Base-by-base conservation (phyloP, 192 early-diverging fungal genomes). In the Coemansia sp. region DNA sequence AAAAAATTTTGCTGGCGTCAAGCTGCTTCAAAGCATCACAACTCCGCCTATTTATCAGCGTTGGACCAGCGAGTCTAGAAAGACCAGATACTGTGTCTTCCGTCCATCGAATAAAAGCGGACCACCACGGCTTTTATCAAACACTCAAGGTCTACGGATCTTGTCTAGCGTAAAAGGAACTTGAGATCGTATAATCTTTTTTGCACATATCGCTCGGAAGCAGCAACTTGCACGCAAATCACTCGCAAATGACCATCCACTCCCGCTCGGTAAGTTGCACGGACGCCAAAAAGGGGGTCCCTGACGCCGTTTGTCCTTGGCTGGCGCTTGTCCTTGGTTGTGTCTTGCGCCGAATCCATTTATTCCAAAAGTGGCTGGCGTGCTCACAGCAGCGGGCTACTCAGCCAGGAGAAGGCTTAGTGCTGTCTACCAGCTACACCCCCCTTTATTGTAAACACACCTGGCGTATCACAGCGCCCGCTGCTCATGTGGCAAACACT, bases 211-310 rank as follows among this genome's bases (percentile, higher is more conserved):
- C 36, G 23, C 23, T 26, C 23, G 4, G 4, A 26, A 26, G 4
- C 23, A 26, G 23, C 1, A 26, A 26, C 23, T 26, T 4, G 4
- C 23, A 26, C 23, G 4, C 23, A 26, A 26, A 26, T 26, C 23
- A 26, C 4, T 4, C 23, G 23, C 23, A 26, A 26, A 64, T 64
- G 62, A 15, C 48, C 31, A 39, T 40, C 8, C 30, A 64, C 26
- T 43, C 53, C 15, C 62, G 62, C 39, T 53, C 57, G 44, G 64
- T 66, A 66, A 66, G 64, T 66, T 50, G 47, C 47, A 31, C 47
- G 12, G 47, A 50, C 47, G 16, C 31, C 9, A 26, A 26, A 26
- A 26, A 26, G 23, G 23, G 23, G 6, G 45, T n/a, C 45, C 45
- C 45, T 47, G 20, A 28, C 3, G 26, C 14, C 45, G 37, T 10